Conservation (phyloP, 2,329 filamentous ascomycete genomes). For the Ascochyta rabiei region DNA sequence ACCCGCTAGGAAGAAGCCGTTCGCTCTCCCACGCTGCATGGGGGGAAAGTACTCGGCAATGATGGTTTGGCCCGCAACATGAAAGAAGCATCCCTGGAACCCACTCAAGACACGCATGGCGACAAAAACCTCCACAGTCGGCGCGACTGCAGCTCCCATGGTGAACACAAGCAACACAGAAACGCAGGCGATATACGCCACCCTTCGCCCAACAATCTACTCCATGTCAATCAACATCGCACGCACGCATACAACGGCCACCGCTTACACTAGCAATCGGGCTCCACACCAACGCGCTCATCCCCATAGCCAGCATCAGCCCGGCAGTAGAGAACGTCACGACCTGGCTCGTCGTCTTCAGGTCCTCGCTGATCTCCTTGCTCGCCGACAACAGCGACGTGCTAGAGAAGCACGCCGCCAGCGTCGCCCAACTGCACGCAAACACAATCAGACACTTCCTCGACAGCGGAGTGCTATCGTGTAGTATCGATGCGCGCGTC, state of each 20-base stretch:
- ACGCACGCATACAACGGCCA: no score
- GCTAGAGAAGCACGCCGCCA: conserved; percentile 51
- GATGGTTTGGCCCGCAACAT: conserved; percentile 25
- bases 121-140: conserved; percentile 18
- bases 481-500: conserved; percentile 6
- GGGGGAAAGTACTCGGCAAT: conserved; percentile 29
- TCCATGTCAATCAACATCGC: background rate
- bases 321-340: conserved; percentile 23
- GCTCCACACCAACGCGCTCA: conserved; percentile 22
- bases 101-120: conserved; percentile 23
- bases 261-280: conserved; percentile 18
- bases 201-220: conserved; percentile 19
- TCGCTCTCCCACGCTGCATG: conserved; percentile 51
- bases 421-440: conserved; percentile 50
- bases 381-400: conserved; percentile 51
- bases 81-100: conserved; percentile 23
- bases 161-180: conserved; percentile 19
- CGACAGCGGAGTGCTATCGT: conserved; percentile 17
- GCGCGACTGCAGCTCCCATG: conserved; percentile 19
- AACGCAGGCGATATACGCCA: conserved; percentile 19
- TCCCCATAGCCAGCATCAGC: conserved; percentile 23
- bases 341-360: conserved; percentile 38
- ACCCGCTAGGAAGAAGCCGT: conserved; percentile 53
- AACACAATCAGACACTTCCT: conserved; percentile 52
- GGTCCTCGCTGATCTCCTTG: conserved; percentile 49